phyloP scores from a whole-genome alignment of 129 eudicot species.

The Tagetes patula region DNA sequence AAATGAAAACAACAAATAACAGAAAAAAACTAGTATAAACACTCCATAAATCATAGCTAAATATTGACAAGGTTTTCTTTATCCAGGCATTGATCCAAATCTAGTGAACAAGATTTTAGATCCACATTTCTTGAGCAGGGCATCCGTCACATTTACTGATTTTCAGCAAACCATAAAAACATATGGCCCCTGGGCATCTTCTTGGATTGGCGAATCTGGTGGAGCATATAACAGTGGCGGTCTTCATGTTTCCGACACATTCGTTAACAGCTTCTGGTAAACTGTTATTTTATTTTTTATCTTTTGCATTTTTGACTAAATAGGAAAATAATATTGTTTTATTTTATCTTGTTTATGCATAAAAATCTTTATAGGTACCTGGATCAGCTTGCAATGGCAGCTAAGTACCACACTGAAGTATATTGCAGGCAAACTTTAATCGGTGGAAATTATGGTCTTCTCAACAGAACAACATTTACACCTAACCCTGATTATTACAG shows the following conservation, averaged over 20 bases:
- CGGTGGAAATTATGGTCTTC: constrained; percentile 94
- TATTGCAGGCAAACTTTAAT: constrained; percentile 89
- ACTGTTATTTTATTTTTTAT: background rate
- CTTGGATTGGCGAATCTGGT: constrained; percentile 98
- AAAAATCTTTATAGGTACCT: constrained; percentile 57
- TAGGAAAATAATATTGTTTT: background rate
- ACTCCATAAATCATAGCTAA: background rate
- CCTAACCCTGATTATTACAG: constrained; percentile 97
- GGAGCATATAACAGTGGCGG: constrained; percentile 95
- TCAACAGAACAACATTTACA: constrained; percentile 57
- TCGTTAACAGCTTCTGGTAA: constrained; percentile 91
- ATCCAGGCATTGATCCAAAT: constrained; percentile 71
- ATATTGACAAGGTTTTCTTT: constrained; percentile 15
- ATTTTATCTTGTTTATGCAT: constrained; percentile 11
- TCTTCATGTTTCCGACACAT: constrained; percentile 67
- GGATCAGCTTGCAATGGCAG: constrained; percentile 94
- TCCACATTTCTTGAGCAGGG: constrained; percentile 62
- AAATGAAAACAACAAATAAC: background rate
- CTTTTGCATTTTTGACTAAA: background rate
- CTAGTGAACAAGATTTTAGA: constrained; percentile 67
- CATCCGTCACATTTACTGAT: constrained; percentile 49
- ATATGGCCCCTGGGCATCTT: constrained; percentile 87
- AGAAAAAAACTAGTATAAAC: too few relatives aligned
- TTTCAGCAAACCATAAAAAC: constrained; percentile 45
- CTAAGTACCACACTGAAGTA: constrained; percentile 70